Evolutionary conservation across 306 rosid genomes (phyloP).

Genomic region (Castanospermum australe): DNA sequence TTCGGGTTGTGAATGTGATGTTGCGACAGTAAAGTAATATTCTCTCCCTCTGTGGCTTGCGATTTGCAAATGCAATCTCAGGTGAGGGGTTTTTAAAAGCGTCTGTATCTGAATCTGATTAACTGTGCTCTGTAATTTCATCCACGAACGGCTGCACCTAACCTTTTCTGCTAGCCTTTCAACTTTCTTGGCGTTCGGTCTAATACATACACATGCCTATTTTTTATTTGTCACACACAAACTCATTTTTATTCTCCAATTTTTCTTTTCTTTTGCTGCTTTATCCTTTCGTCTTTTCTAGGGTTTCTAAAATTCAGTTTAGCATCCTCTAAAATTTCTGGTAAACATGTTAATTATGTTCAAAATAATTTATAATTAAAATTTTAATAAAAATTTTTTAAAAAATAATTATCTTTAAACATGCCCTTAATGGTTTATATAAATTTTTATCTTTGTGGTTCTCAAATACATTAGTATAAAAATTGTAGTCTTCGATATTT

Average conservation of each 20-base stretch:
- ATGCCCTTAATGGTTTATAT: too few species aligned
- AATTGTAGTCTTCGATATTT: too few species aligned
- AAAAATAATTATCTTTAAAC: too few species aligned
- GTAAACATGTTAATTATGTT: too few species aligned
- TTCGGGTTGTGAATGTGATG: background rate
- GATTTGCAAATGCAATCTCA: background rate
- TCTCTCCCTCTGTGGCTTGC: background rate
- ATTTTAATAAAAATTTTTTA: too few species aligned
- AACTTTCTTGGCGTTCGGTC: background rate
- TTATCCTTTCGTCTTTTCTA: too few species aligned
- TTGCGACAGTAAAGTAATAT: background rate
- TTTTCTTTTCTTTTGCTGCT: too few species aligned
- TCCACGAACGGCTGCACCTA: conserved; percentile 8
- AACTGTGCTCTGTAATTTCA: background rate
- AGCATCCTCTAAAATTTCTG: too few species aligned
- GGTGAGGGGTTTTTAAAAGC: background rate
- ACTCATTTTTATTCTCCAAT: background rate
- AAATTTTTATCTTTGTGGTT: too few species aligned
- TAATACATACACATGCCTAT: background rate
- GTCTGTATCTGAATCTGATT: background rate
- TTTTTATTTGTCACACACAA: background rate
- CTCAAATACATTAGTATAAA: too few species aligned
- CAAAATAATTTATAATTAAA: too few species aligned
- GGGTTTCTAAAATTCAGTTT: too few species aligned
- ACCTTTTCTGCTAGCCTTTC: background rate